These are phyloP conservation scores for Dendrobium officinale DNA, from an alignment of 106 monocot genomes.

Conservation along the genomic window DNA sequence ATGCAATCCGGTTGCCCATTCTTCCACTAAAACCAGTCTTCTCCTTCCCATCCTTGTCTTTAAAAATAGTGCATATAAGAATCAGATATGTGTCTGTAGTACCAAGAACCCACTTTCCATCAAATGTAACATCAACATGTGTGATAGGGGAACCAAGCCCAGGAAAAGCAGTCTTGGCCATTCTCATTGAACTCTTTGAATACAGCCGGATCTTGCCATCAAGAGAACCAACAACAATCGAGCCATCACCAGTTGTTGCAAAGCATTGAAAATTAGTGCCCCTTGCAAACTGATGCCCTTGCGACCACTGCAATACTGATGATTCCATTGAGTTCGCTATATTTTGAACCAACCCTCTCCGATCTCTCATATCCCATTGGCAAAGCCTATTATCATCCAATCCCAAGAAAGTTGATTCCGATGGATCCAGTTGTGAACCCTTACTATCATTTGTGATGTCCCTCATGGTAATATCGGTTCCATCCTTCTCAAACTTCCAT, in stretches of 20 bases:
- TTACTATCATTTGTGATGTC: conserved; percentile 87
- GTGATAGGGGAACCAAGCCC: conserved; percentile 83
- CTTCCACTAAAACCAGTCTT: conserved; percentile 86
- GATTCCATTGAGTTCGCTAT: conserved; percentile 46
- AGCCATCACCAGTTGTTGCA: conserved; percentile 80
- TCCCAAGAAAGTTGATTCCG: conserved; percentile 77
- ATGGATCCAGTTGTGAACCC: conserved; percentile 72
- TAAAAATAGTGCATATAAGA: conserved; percentile 74
- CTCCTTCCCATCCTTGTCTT: conserved; percentile 87
- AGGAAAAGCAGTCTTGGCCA: conserved; percentile 92
- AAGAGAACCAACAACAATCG: conserved; percentile 73
- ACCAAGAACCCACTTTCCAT: conserved; percentile 92
- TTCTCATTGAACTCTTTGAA: conserved; percentile 82
- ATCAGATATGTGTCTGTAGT: conserved; percentile 82
- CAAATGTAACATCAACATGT: conserved; percentile 90
- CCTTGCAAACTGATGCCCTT: conserved; percentile 87
- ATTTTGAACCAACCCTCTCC: conserved; percentile 63
- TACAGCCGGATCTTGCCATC: conserved; percentile 92
- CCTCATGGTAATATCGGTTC: conserved; percentile 59
- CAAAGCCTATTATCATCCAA: conserved; percentile 82
- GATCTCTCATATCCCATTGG: conserved; percentile 82
- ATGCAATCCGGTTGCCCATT: conserved; percentile 88
- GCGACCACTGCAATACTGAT: conserved; percentile 64
- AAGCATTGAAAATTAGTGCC: conserved; percentile 94
- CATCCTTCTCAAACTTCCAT: conserved; percentile 92